A percentile compares a stretch with the other conserved stretches of the same genome.
Conservation (phyloP, 768 basidiomycete species). For the Lyophyllum decastes region DNA sequence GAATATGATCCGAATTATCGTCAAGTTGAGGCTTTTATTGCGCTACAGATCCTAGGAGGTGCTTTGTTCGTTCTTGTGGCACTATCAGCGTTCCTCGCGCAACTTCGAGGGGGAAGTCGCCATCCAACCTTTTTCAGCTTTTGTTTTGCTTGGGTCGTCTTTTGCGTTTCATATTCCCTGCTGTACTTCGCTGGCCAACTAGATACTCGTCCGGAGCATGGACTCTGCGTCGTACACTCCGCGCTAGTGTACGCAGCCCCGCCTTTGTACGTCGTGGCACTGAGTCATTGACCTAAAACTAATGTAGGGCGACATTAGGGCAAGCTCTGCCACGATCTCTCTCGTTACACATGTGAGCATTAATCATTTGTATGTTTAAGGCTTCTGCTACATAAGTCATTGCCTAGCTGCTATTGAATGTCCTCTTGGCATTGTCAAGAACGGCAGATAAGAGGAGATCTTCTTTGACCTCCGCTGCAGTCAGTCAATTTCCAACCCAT, state of each 20-base stretch:
- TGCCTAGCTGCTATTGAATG: slow-evolving; percentile 27
- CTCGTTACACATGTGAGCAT: slow-evolving; percentile 28
- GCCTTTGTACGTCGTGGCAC: slow-evolving; percentile 26
- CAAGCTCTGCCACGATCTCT: slow-evolving; percentile 24
- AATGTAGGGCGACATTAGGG: slow-evolving; percentile 15
- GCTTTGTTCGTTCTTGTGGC: slow-evolving; percentile 24
- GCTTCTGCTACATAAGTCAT: neutral
- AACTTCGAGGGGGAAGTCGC: slow-evolving; percentile 22
- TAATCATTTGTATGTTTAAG: neutral
- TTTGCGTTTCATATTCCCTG: slow-evolving; percentile 34
- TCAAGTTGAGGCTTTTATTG: slow-evolving; percentile 26
- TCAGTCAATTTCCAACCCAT: slow-evolving; percentile 3
- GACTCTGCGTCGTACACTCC: slow-evolving; percentile 31
- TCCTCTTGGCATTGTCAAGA: slow-evolving; percentile 28
- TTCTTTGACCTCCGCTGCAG: slow-evolving; percentile 11
- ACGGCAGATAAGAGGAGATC: slow-evolving; percentile 19
- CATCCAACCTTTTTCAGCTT: slow-evolving; percentile 38
- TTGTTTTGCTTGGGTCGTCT: slow-evolving; percentile 35
- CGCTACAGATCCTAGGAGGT: slow-evolving; percentile 29
- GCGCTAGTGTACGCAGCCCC: slow-evolving; percentile 34
- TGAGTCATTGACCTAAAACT: neutral
- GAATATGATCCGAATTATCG: neutral
- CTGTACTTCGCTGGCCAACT: slow-evolving; percentile 34
- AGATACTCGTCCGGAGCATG: slow-evolving; percentile 11
- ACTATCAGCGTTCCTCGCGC: slow-evolving; percentile 27